Conservation (phyloP, 148 eudicot genomes). For the Vaccinium darrowii region DNA sequence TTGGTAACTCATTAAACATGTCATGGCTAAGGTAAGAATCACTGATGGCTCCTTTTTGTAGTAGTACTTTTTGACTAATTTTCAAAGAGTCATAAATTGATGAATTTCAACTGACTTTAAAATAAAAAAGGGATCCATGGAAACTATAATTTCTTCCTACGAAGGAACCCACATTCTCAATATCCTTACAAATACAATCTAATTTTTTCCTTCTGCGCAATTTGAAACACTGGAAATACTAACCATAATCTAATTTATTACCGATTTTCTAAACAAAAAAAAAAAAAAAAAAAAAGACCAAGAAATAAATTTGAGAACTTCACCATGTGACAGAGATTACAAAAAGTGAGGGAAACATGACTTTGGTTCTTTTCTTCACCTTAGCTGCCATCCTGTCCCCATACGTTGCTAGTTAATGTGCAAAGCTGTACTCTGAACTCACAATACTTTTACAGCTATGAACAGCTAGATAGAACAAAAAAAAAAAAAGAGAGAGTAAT, state of each 20-base stretch:
- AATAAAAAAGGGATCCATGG: too few relatives aligned
- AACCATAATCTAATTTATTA: too few relatives aligned
- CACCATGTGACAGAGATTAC: background rate
- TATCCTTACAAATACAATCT: too few relatives aligned
- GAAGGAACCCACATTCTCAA: too few relatives aligned
- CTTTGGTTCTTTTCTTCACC: background rate
- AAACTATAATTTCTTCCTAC: background rate
- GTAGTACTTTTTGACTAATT: background rate
- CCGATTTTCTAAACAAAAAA: background rate
- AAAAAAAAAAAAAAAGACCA: background rate
- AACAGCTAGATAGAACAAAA: background rate
- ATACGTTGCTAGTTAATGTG: constrained; percentile 1
- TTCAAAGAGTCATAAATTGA: background rate
- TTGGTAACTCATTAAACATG: background rate
- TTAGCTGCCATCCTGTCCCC: constrained; percentile 11
- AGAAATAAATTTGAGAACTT: background rate
- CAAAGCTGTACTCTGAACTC: background rate
- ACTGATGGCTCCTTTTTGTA: background rate
- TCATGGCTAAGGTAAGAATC: background rate
- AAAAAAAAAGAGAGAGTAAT: background rate
- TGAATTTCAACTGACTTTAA: background rate
- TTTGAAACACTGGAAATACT: too few relatives aligned
- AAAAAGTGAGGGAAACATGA: background rate
- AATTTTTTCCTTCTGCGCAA: too few relatives aligned
- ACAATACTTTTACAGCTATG: background rate